A percentile compares a stretch with the other conserved stretches of the same genome.
These are phyloP conservation scores for Aspergillus haitiensis DNA, from an alignment of 495 filamentous ascomycete species.

Conservation along the genomic window DNA sequence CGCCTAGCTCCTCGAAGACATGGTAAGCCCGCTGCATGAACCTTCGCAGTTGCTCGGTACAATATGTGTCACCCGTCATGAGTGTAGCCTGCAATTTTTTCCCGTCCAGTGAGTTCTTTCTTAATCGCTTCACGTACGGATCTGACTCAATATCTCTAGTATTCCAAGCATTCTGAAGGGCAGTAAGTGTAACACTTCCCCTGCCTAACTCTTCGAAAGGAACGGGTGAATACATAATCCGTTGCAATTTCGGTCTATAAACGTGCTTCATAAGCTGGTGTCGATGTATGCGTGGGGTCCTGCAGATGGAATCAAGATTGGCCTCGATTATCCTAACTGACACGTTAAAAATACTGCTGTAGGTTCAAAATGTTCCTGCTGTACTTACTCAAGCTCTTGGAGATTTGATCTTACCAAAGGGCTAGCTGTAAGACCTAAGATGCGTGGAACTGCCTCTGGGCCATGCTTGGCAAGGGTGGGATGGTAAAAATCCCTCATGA, in stretches of 20 bases:
- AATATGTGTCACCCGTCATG: conserved; percentile 58
- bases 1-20: conserved; percentile 67
- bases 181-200: conserved; percentile 24
- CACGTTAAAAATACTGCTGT: background rate
- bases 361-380: background rate
- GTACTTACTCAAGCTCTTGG: conserved; percentile 35
- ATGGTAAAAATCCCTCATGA: conserved; percentile 80
- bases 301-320: conserved; percentile 73
- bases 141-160: conserved; percentile 59
- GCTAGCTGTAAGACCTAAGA: conserved; percentile 85
- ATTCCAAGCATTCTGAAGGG: conserved; percentile 27
- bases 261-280: conserved; percentile 68
- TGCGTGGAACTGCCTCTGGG: conserved; percentile 57
- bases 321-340: conserved; percentile 61
- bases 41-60: conserved; percentile 59
- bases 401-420: conserved; percentile 58
- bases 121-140: conserved; percentile 65
- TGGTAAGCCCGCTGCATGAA: conserved; percentile 45
- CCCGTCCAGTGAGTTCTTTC: conserved; percentile 28
- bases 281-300: conserved; percentile 68
- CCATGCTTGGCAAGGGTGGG: conserved; percentile 35
- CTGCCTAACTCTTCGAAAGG: background rate
- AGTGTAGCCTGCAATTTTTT: conserved; percentile 49
- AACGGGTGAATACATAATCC: conserved; percentile 45
- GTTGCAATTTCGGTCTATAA: conserved; percentile 63